Base-by-base conservation (phyloP, 352 stramenopile genomes). In the Blastocystis sp. region DNA sequence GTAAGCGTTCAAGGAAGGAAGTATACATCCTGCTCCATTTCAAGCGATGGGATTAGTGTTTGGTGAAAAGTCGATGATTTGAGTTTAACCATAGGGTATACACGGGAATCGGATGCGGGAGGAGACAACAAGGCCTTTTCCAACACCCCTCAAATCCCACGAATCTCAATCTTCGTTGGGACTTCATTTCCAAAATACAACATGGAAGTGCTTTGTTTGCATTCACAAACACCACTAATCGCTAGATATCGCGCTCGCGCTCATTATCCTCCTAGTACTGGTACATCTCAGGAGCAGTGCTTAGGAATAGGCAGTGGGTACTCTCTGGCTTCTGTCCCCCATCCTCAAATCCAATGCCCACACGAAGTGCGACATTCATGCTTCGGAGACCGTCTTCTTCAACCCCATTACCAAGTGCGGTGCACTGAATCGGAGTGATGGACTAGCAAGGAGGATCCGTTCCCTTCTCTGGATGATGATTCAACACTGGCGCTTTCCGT, bases 401-500 rank as follows among this genome's bases (percentile, higher is more conserved):
- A 38, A 81, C 40, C 71, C 71, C 5, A 38, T 81, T 62, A 62
- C 71, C 5, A 38, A 56, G 71, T 81, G 48, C 28, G 11, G 9
- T 43, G 38, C 60, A 21, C 1, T 48, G 43, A 52, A 11, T 21
- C 43, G 11, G n/a, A n/a, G 10, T 11, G n/a, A 38, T 41, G 21
- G 11, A 69, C 10, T 65, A 81, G 71, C 34, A 81, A 81, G 71
- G 21, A 79, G 4, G 11, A 78, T 14, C 43, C 38, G 23, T 86
- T 82, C 38, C 76, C 74, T 66, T 89, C 87, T 38, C 21, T 91
- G 0, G 91, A 94, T 65, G 91, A 93, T 59, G 69, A 87, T 40
- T 71, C 92, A 0, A 89, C 91, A 40, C 84, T 92, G 41, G 90
- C 91, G 53, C 86, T 96, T 41, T 92, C 90, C 5, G 90, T 96